A percentile compares a stretch with the other conserved stretches of the same genome.
Evolutionary conservation across 164 flowering plant species (phyloP).

Genomic region (Stephania yunnanensis): DNA sequence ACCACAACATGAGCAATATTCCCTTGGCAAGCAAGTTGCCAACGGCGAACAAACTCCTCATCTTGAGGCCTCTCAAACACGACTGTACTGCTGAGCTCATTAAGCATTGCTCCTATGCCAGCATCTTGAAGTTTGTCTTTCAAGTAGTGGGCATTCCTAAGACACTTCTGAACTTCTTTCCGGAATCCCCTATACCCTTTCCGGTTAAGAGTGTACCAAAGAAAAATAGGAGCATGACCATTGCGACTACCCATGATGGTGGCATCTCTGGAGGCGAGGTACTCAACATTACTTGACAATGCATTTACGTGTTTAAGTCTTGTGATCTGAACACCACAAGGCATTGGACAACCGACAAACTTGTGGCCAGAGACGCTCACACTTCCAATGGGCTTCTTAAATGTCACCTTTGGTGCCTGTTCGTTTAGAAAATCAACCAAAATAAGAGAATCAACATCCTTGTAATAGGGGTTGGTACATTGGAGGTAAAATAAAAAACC

Average conservation of each 20-base stretch:
- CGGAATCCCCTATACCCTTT: constrained; percentile 94
- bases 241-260: constrained; percentile 97
- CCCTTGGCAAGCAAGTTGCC: constrained; percentile 97
- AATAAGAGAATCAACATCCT: background rate
- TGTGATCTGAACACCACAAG: constrained; percentile 93
- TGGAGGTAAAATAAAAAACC: background rate
- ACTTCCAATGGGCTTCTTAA: constrained; percentile 95
- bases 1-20: constrained; percentile 92
- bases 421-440: constrained; percentile 7
- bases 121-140: constrained; percentile 60
- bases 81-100: constrained; percentile 95
- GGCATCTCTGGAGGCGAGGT: constrained; percentile 94
- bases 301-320: constrained; percentile 81
- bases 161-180: constrained; percentile 91
- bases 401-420: constrained; percentile 90
- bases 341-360: constrained; percentile 97
- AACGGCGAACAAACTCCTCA: constrained; percentile 75
- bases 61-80: constrained; percentile 85
- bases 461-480: background rate
- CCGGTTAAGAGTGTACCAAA: constrained; percentile 87
- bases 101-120: constrained; percentile 89
- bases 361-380: constrained; percentile 98
- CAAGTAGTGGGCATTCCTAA: constrained; percentile 84
- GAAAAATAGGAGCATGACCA: constrained; percentile 94
- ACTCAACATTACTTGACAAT: constrained; percentile 86